Evolutionary conservation across 2,329 filamentous ascomycete genomes (phyloP), one percentile per base, ranked within the genome.

Genomic region (Colletotrichum sp.): DNA sequence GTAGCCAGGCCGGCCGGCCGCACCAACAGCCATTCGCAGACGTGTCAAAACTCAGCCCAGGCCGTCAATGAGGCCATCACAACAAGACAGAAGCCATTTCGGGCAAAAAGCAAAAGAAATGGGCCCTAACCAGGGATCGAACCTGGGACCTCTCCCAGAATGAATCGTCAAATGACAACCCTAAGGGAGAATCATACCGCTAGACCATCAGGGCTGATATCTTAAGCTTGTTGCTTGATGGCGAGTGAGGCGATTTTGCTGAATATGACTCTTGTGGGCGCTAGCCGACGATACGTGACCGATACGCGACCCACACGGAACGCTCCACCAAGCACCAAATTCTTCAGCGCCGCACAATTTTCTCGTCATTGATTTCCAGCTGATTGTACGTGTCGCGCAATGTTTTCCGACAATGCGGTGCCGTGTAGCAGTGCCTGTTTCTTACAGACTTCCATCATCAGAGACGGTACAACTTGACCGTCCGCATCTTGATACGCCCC

Each of bases 171-270:
- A 8, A 5, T 27, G 31, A 70, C 24, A 58, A 72, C 71, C 71
- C 71, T 73, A 73, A 71, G 71, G 71, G 71, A 73, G 71, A 73
- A 73, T 73, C 71, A 73, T 73, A 73, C 71, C 71, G 71, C 71
- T 73, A 73, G 71, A 73, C 71, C 71, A 73, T 73, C 71, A 73
- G 71, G 67, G 71, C 71, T 71, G 6, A 8, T 31, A 3, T 5
- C 24, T 31, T 24, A 51, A 16, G n/a, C 27, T 54, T 62, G n/a
- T 2, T 55, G 18, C 58, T 63, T 16, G 33, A 6, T 64, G 58
- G 3, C 1, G 1, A 5, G 2, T 0, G 0, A 0, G 1, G 12
- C 3, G 5, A 36, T 38, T 36, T 47, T 64, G 12, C 6, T 6
- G 58, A 18, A 38, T 38, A 58, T 62, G n/a, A 38, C 0, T 21